Percentiles rank a stretch among this genome's conserved stretches.
These are phyloP conservation scores for Amauroascus niger DNA, from an alignment of 2,329 filamentous ascomycete species.

Conservation along the genomic window DNA sequence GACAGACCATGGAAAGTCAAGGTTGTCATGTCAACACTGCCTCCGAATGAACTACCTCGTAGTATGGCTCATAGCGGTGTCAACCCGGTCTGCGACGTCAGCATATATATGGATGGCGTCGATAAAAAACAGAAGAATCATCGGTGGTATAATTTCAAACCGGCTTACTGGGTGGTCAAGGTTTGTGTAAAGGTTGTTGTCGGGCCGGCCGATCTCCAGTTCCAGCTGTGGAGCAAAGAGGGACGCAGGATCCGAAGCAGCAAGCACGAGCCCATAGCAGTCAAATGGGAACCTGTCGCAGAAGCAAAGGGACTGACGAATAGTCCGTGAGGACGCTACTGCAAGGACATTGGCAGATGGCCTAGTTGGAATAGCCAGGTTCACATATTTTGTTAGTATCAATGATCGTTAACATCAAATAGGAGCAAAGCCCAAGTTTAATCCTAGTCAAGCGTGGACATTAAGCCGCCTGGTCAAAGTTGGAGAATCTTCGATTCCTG, in stretches of 20 bases:
- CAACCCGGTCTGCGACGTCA: constrained; percentile 25
- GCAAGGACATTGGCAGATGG: too few relatives aligned
- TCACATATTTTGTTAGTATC: too few relatives aligned
- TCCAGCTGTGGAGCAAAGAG: constrained; percentile 29
- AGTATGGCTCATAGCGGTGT: constrained; percentile 21
- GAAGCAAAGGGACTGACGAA: neutral
- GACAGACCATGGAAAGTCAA: constrained; percentile 23
- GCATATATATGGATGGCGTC: constrained; percentile 23
- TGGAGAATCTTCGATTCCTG: too few relatives aligned
- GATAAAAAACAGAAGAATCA: constrained; percentile 30
- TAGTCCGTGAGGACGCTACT: neutral
- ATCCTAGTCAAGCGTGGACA: too few relatives aligned
- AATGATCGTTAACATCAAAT: too few relatives aligned
- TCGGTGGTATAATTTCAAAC: constrained; percentile 28
- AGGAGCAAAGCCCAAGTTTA: too few relatives aligned
- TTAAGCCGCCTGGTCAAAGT: too few relatives aligned
- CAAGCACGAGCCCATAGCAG: constrained; percentile 25
- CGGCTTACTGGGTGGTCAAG: constrained; percentile 24
- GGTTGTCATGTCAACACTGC: constrained; percentile 27
- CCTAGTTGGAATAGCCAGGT: too few relatives aligned
- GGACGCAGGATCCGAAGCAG: constrained; percentile 19
- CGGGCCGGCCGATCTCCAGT: constrained; percentile 29
- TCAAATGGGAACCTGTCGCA: constrained; percentile 24
- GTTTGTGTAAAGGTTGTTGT: constrained; percentile 29
- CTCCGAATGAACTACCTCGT: constrained; percentile 20